phyloP scores from a whole-genome alignment of 2,329 filamentous ascomycete genomes.

The Fusarium sp. region DNA sequence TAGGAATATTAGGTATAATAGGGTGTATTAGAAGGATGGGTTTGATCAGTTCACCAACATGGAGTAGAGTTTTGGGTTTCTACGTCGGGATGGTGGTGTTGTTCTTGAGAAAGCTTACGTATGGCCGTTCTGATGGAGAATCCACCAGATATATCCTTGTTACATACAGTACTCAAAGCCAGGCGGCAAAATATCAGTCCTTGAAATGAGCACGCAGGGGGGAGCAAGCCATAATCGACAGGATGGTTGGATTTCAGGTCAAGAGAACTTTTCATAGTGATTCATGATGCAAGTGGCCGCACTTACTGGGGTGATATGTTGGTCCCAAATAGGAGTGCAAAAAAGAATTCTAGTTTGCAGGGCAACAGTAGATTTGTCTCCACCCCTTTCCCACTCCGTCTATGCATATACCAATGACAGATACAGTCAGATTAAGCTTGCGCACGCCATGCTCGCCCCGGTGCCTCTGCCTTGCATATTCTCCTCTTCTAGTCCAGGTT shows the following conservation, averaged over 20 bases:
- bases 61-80: background rate
- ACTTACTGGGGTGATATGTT: conserved; percentile 1
- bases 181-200: conserved; percentile 10
- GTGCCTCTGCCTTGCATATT: background rate
- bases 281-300: conserved; percentile 11
- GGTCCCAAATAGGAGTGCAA: background rate
- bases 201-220: background rate
- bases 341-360: background rate
- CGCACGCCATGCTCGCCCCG: background rate
- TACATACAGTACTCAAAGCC: conserved; percentile 2
- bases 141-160: conserved; percentile 35
- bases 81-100: conserved; percentile 12
- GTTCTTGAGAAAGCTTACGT: background rate
- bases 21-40: background rate
- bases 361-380: background rate
- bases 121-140: conserved; percentile 7
- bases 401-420: conserved; percentile 1
- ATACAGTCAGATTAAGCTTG: background rate
- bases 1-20: background rate
- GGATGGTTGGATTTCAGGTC: conserved; percentile 2
- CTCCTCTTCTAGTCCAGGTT: background rate
- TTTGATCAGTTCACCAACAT: background rate
- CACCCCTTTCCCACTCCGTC: conserved; percentile 1
- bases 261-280: background rate
- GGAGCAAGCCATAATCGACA: background rate